Evolutionary conservation across 768 basidiomycete genomes (phyloP).

Genomic region (Cystobasidium ongulense): DNA sequence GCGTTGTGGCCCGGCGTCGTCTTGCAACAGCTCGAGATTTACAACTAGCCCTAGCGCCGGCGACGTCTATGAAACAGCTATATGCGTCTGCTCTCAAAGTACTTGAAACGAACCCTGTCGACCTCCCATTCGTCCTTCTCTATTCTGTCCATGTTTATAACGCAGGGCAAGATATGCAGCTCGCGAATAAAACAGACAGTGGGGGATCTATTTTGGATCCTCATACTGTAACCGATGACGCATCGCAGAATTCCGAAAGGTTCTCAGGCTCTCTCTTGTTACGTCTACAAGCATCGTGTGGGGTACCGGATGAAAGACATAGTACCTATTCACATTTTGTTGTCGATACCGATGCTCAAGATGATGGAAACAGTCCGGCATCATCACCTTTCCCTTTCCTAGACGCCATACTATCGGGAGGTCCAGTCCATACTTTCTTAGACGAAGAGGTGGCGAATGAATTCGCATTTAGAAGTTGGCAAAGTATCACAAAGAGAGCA

Average conservation of each 20-base stretch:
- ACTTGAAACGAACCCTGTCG: background rate
- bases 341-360: background rate
- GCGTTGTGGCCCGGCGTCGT: background rate
- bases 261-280: background rate
- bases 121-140: constrained; percentile 4
- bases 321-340: background rate
- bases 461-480: constrained; percentile 6
- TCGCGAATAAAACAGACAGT: background rate
- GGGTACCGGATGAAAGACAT: background rate
- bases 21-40: constrained; percentile 1
- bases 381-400: background rate
- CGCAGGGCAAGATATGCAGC: background rate
- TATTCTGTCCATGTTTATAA: background rate
- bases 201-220: background rate
- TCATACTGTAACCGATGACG: background rate
- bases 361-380: background rate
- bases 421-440: background rate
- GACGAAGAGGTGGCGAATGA: background rate
- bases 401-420: background rate
- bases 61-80: background rate
- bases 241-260: background rate
- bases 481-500: background rate
- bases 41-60: background rate
- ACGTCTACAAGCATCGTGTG: background rate
- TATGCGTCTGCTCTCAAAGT: background rate